Base-by-base conservation (phyloP, 768 basidiomycete species). In the Suillus fuscotomentosus region DNA sequence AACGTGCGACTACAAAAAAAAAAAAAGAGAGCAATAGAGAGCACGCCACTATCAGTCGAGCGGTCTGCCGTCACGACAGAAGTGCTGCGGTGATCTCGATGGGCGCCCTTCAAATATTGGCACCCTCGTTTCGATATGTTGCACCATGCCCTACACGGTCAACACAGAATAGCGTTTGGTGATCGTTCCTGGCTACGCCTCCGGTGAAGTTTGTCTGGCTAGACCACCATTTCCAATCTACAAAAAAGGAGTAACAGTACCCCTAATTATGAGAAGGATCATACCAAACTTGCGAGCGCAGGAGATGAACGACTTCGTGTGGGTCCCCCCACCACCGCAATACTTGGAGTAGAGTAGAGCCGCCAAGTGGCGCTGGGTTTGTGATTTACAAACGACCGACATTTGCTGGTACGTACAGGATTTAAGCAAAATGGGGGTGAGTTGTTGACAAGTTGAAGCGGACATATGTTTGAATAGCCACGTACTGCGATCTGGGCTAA, bases 121-220 rank as follows among this genome's bases (percentile, higher is more conserved):
- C 20, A 6, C 27, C 15, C 20, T 42, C 41, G 17, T 11, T 42
- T 27, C 24, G 41, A 59, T 57, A 6, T 42, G 17, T 31, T 59
- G 20, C 11, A 59, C 24, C 38, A 59, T 42, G 57, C 41, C 41
- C 57, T 59, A 41, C 24, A 13, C 17, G 6, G 34, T 57, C 56
- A 10, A 41, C 10, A 24, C 10, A 20, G 41, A 43, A 59, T 59
- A 59, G 41, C 17, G 36, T 59, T 59, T 59, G 24, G 3, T 43
- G 57, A 59, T 59, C 57, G 57, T 59, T 42, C 57, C 57, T 59
- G 11, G 39, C 56, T 24, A 59, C 15, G 17, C 39, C 41, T 8
- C 36, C 39, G 5, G 24, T 17, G 24, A 38, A 20, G 10, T 27
- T 27, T 41, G 39, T 59, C 22, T 17, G 8, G 10, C 7, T 27